phyloP scores from a whole-genome alignment of 176 grass and related monocot species.

The Hsuehochloa calcarea region DNA sequence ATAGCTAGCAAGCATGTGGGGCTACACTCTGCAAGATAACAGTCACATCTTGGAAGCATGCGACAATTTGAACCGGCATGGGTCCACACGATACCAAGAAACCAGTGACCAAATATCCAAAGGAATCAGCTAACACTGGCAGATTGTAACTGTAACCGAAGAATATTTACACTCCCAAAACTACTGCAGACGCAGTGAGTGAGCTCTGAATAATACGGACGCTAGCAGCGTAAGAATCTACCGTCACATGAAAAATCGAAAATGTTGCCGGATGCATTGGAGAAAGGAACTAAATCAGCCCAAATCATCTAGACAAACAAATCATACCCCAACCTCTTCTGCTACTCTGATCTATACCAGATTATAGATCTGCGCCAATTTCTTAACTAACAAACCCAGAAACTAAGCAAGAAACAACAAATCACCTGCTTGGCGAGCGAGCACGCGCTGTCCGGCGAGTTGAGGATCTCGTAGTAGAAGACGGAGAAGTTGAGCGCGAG shows the following conservation, averaged over 20 bases:
- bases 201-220: background rate
- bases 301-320: background rate
- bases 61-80: conserved; percentile 26
- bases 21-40: conserved; percentile 17
- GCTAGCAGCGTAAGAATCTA: conserved; percentile 18
- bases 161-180: background rate
- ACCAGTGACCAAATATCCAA: conserved; percentile 13
- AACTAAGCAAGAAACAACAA: background rate
- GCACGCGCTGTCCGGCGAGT: conserved; percentile 94
- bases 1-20: conserved; percentile 36
- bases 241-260: background rate
- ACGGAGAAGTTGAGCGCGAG: conserved; percentile 98
- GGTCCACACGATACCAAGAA: background rate
- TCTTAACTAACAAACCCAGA: background rate
- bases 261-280: background rate
- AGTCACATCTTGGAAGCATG: conserved; percentile 32
- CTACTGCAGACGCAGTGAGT: background rate
- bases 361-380: conserved; percentile 16
- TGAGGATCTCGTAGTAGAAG: conserved; percentile 99
- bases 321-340: background rate
- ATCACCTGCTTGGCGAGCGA: conserved; percentile 87
- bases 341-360: background rate
- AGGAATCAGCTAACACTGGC: background rate
- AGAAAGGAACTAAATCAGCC: conserved; percentile 10
- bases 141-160: conserved; percentile 9